phyloP scores from a whole-genome alignment of 192 early-diverging fungal genomes.

The Mortierella antarctica region DNA sequence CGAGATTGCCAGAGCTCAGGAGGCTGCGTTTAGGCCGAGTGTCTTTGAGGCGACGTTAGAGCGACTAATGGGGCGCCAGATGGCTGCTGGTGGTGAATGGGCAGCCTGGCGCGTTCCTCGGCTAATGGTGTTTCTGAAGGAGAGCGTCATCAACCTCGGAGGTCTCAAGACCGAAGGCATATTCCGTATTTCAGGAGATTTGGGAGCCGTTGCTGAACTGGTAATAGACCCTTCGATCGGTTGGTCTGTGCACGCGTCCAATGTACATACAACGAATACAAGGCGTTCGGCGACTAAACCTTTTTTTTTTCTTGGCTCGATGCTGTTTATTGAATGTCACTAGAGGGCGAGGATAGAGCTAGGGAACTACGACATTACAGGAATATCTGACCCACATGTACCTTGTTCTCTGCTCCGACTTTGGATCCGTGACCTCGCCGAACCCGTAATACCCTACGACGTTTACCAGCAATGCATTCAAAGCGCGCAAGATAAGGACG shows the following conservation, averaged over 20 bases:
- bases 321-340: neutral
- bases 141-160: constrained; percentile 77
- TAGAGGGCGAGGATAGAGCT: constrained; percentile 86
- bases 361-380: constrained; percentile 75
- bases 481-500: constrained; percentile 63
- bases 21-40: constrained; percentile 85
- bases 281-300: neutral
- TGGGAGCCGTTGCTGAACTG: constrained; percentile 82
- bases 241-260: constrained; percentile 27
- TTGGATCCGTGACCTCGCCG: constrained; percentile 94
- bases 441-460: constrained; percentile 87
- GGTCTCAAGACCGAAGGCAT: constrained; percentile 91
- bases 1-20: constrained; percentile 78
- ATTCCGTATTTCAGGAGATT: constrained; percentile 95
- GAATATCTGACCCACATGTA: constrained; percentile 90
- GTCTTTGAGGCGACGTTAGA: constrained; percentile 93
- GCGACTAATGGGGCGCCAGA: constrained; percentile 82
- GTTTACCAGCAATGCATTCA: constrained; percentile 84
- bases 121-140: constrained; percentile 84
- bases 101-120: constrained; percentile 76
- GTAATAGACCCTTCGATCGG: constrained; percentile 31
- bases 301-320: neutral
- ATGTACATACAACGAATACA: neutral
- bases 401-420: constrained; percentile 91
- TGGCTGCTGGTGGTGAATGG: constrained; percentile 42